These are phyloP conservation scores for Tolypocladium guangdongense DNA, from an alignment of 2,329 filamentous ascomycete species.

Conservation along the genomic window DNA sequence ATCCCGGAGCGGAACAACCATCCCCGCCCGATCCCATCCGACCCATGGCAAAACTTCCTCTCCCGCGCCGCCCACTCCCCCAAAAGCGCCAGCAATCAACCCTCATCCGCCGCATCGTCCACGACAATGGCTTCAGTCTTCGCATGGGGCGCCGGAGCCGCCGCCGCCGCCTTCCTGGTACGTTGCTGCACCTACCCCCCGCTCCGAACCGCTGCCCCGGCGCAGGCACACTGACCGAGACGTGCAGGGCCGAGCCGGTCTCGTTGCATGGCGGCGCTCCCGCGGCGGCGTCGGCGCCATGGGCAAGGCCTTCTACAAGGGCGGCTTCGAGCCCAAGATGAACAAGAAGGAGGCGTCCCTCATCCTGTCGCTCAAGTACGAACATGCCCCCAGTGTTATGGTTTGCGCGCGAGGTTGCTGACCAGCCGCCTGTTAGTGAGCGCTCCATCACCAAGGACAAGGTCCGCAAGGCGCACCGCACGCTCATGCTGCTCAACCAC, in stretches of 20 bases:
- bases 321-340: slow-evolving; percentile 96
- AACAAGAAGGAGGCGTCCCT: slow-evolving; percentile 81
- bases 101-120: neutral
- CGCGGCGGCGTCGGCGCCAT: slow-evolving; percentile 67
- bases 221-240: neutral
- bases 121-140: slow-evolving; percentile 31
- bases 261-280: slow-evolving; percentile 78
- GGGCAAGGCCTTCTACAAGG: slow-evolving; percentile 93
- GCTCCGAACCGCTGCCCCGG: neutral
- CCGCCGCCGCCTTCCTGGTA: slow-evolving; percentile 42
- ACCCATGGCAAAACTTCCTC: slow-evolving; percentile 14
- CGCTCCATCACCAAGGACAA: slow-evolving; percentile 82
- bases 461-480: slow-evolving; percentile 88
- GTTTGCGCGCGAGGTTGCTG: slow-evolving; percentile 1
- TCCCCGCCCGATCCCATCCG: slow-evolving; percentile 9
- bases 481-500: slow-evolving; percentile 94
- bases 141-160: slow-evolving; percentile 35
- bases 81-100: neutral
- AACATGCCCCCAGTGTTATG: neutral
- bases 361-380: slow-evolving; percentile 81
- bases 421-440: slow-evolving; percentile 47
- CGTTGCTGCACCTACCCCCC: slow-evolving; percentile 5
- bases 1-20: slow-evolving; percentile 10
- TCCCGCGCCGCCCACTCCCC: neutral
- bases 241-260: slow-evolving; percentile 73